Conservation (phyloP, 1,284 basidiomycete species). For the Tylopilus orsonianus region DNA sequence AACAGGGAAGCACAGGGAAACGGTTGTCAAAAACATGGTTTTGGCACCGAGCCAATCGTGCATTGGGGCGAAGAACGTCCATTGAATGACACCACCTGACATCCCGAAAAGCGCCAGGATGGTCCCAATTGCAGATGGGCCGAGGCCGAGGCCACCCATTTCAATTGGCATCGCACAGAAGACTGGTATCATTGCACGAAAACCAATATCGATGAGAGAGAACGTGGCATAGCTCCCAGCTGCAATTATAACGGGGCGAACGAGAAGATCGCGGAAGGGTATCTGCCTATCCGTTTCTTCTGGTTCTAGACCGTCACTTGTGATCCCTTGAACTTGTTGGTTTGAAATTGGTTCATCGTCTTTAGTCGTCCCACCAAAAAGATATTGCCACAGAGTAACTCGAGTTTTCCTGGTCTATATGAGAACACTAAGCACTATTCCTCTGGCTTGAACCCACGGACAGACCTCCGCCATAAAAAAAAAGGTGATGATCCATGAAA, state of each 20-base stretch:
- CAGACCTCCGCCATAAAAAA: constrained; percentile 59
- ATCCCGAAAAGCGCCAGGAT: constrained; percentile 41
- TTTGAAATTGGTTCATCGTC: not conserved
- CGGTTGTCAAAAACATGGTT: constrained; percentile 34
- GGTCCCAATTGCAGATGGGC: constrained; percentile 41
- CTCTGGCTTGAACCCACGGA: not conserved
- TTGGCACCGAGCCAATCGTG: constrained; percentile 41
- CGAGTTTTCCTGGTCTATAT: constrained; percentile 18
- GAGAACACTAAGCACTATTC: constrained; percentile 4
- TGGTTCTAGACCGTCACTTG: not conserved
- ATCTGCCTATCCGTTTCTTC: constrained; percentile 25
- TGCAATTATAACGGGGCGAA: constrained; percentile 40
- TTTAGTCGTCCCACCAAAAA: constrained; percentile 17
- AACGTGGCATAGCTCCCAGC: constrained; percentile 42
- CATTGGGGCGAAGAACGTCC: constrained; percentile 40
- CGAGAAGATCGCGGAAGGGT: constrained; percentile 37
- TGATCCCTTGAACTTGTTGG: not conserved
- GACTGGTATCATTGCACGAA: constrained; percentile 42
- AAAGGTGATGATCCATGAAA: constrained; percentile 46
- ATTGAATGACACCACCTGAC: constrained; percentile 41
- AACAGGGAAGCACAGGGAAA: constrained; percentile 34
- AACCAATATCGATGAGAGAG: constrained; percentile 40
- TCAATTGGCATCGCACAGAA: constrained; percentile 45
- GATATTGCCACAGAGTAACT: constrained; percentile 19
- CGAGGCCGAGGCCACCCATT: constrained; percentile 42